Base-by-base conservation (phyloP, 1,284 basidiomycete genomes). In the Leccinum subrobustum region DNA sequence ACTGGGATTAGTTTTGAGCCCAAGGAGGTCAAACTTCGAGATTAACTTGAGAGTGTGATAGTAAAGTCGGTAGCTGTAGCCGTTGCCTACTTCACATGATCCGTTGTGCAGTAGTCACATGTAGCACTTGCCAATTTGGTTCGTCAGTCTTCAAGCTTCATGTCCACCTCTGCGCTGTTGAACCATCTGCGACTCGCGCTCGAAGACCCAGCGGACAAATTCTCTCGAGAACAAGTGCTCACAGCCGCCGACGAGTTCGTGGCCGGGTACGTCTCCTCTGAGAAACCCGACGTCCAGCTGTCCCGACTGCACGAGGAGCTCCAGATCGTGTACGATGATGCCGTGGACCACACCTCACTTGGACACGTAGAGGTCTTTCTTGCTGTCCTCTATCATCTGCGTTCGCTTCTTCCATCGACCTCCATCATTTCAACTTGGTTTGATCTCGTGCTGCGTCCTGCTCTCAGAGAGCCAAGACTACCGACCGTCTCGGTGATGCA, bases 361-460 rank as follows among this genome's bases (percentile, higher is more conserved):
- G 79, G 77, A n/a, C 86, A 88, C 67, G 81, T 78, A 4, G 86
- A 89, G 66, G 72, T 84, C 14, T 86, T 92, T 67, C 79, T 93
- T 11, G 79, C 81, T 18, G 80, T 90, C 23, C 78, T 92, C 6
- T 79, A 83, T 64, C 85, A 84, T 65, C 78, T 92, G 25, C 76
- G 77, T 8, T 81, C 85, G 6, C 77, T 90, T 35, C 76, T 91
- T 4, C 77, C 86, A 5, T 77, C 87, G 9, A 79, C 80, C 5
- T 88, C 87, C 27, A 78, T 92, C 57, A 88, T 91, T 56, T 84
- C 85, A 3, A 81, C 78, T 25, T 92, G 91, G 91, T 93, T 91
- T 72, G 89, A 93, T 68, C 80, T 89, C 29, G 79, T 89, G 35
- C 78, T 93, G 3, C 84, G 90, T 20, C 88, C 89, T 29, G 88